Conservation (phyloP, 768 basidiomycete species). For the Suillus plorans region DNA sequence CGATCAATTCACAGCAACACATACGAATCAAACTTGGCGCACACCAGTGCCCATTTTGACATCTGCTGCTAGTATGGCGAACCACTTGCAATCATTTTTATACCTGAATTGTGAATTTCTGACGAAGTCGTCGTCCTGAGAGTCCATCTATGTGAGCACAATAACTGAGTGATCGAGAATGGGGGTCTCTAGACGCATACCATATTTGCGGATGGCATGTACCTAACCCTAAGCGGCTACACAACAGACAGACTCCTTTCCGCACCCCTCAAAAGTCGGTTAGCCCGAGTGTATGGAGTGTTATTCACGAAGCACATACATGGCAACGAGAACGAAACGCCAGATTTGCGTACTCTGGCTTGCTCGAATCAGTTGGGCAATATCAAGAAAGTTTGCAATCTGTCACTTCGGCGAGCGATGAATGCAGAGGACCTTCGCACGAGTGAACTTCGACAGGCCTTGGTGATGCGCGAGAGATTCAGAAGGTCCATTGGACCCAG, state of each 20-base stretch:
- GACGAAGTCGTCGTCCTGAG: not conserved
- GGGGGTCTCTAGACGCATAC: not conserved
- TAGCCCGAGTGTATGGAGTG: not conserved
- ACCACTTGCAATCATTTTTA: not conserved
- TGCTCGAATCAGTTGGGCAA: conserved; percentile 15
- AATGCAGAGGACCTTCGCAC: conserved; percentile 27
- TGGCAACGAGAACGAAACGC: conserved; percentile 17
- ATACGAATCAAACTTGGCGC: not conserved
- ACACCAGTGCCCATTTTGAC: not conserved
- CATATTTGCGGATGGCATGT: not conserved
- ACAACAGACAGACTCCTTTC: not conserved
- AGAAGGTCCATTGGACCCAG: conserved; percentile 41
- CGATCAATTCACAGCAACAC: not conserved
- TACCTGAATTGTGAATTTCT: not conserved
- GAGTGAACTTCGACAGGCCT: conserved; percentile 35
- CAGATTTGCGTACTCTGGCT: conserved; percentile 17
- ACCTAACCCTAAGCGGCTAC: conserved; percentile 9
- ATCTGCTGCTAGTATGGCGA: not conserved
- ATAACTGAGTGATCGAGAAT: not conserved
- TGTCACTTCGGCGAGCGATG: conserved; percentile 27
- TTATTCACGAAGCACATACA: conserved; percentile 13
- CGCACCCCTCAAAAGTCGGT: not conserved
- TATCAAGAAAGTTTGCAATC: conserved; percentile 22
- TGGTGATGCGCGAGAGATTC: conserved; percentile 40
- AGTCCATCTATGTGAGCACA: not conserved